A percentile compares a stretch with the other conserved stretches of the same genome.
Evolutionary conservation across 1,139 yeast species (phyloP).

Genomic region (Blastobotrys petasosporus): DNA sequence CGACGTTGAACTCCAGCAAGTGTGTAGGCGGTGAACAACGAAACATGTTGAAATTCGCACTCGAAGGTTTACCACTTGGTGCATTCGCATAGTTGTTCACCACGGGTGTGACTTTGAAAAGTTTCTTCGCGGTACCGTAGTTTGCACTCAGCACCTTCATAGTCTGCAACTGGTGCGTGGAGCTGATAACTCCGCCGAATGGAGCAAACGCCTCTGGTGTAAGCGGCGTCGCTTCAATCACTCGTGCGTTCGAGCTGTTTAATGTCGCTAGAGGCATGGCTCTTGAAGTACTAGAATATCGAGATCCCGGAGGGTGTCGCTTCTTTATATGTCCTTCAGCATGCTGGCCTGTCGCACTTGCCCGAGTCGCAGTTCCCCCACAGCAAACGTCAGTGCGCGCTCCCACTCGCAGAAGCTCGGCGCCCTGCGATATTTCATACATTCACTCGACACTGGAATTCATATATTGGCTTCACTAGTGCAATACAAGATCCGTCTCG

Average conservation of each 20-base stretch:
- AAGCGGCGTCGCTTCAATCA: slow-evolving; percentile 35
- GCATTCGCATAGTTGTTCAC: slow-evolving; percentile 46
- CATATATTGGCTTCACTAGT: no score
- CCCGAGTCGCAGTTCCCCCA: background rate
- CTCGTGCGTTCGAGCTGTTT: slow-evolving; percentile 10
- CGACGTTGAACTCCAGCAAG: slow-evolving; percentile 37
- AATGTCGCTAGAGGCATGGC: slow-evolving; percentile 28
- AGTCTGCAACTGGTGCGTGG: slow-evolving; percentile 44
- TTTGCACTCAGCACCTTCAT: slow-evolving; percentile 56
- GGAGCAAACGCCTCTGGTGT: slow-evolving; percentile 45
- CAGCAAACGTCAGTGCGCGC: no score
- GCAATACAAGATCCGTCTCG: no score
- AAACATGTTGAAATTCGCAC: slow-evolving; percentile 77
- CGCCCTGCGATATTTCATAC: background rate
- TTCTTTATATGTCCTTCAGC: background rate
- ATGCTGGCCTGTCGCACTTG: slow-evolving; percentile 1
- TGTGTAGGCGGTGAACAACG: slow-evolving; percentile 72
- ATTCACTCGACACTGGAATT: background rate
- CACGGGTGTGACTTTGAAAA: slow-evolving; percentile 66
- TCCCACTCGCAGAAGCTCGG: slow-evolving; percentile 5
- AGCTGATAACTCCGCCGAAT: slow-evolving; percentile 53
- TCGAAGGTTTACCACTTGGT: slow-evolving; percentile 43
- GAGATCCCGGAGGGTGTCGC: no score
- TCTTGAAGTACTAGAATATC: background rate
- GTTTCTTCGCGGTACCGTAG: slow-evolving; percentile 87